Percentiles rank a stretch among this genome's conserved stretches.
Evolutionary conservation across 1,284 basidiomycete species (phyloP).

Genomic region (Somion occarium): DNA sequence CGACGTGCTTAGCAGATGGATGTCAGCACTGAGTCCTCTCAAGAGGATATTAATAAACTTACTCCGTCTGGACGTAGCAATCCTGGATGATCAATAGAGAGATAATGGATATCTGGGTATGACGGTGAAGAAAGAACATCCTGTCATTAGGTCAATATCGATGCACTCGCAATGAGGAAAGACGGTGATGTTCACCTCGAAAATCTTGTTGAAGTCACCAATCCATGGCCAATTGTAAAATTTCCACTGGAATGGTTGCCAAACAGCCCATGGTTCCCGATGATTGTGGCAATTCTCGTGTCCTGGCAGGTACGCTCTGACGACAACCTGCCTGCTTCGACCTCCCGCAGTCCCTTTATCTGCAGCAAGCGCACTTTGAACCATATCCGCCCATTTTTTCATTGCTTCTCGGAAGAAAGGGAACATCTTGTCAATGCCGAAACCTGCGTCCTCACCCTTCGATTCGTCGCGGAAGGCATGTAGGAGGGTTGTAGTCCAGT

Average conservation of each 20-base stretch:
- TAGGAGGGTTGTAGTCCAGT: conserved; percentile 59
- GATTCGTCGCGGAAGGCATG: conserved; percentile 8
- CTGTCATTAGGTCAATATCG: background rate
- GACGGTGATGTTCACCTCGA: conserved; percentile 34
- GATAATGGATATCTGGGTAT: conserved; percentile 47
- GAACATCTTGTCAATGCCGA: conserved; percentile 49
- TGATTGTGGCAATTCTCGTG: conserved; percentile 52
- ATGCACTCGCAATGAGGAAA: background rate
- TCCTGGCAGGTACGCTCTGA: conserved; percentile 51
- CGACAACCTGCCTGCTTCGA: conserved; percentile 36
- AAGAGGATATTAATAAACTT: conserved; percentile 20
- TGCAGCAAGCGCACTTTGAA: conserved; percentile 30
- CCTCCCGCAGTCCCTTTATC: conserved; percentile 17
- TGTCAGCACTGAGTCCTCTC: background rate
- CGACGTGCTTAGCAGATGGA: conserved; percentile 36
- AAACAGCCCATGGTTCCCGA: conserved; percentile 34
- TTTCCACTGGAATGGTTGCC: conserved; percentile 34
- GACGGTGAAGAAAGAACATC: conserved; percentile 27
- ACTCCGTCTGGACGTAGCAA: conserved; percentile 54
- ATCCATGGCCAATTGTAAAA: conserved; percentile 60
- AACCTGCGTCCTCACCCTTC: conserved; percentile 25
- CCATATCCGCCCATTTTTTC: conserved; percentile 44
- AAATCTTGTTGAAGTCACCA: conserved; percentile 42
- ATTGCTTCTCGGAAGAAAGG: conserved; percentile 52
- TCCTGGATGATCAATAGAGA: conserved; percentile 50